Conservation (phyloP, 148 eudicot species). For the Rhododendron simsii region DNA sequence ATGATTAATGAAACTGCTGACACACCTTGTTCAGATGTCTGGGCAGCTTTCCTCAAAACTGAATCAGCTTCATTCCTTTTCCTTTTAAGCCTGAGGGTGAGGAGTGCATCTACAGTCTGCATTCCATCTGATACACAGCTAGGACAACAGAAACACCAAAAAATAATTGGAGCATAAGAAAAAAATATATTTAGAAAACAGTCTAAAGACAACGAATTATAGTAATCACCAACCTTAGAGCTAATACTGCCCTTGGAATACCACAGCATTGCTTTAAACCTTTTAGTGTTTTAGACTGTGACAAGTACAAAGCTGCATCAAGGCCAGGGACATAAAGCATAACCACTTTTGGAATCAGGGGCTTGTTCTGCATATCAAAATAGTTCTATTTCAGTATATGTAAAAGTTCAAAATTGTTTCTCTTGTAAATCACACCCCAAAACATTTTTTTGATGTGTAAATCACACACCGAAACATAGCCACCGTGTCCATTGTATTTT, state of each 20-base stretch:
- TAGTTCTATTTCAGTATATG: conserved; percentile 1
- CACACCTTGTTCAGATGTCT: conserved; percentile 50
- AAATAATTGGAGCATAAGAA: conserved; percentile 12
- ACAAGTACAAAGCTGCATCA: conserved; percentile 78
- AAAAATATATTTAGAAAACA: not conserved
- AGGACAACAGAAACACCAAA: conserved; percentile 32
- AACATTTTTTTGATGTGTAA: not conserved
- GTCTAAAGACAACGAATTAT: not conserved
- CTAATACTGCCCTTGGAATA: conserved; percentile 77
- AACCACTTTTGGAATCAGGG: conserved; percentile 86
- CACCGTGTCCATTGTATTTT: not conserved
- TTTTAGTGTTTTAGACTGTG: conserved; percentile 57
- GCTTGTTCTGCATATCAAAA: conserved; percentile 77
- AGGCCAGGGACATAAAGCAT: conserved; percentile 94
- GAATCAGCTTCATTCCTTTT: conserved; percentile 59
- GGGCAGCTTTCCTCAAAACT: conserved; percentile 30
- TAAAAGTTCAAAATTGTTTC: not conserved
- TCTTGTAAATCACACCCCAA: not conserved
- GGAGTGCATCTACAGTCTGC: conserved; percentile 88
- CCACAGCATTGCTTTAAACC: conserved; percentile 75
- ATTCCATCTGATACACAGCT: conserved; percentile 93
- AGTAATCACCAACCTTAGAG: conserved; percentile 68
- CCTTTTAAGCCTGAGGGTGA: conserved; percentile 83
- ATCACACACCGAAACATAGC: not conserved
- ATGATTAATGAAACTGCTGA: not conserved